Evolutionary conservation across 441 rosid species (phyloP), one percentile per base, ranked within the genome.

Genomic region (Eutrema salsugineum): DNA sequence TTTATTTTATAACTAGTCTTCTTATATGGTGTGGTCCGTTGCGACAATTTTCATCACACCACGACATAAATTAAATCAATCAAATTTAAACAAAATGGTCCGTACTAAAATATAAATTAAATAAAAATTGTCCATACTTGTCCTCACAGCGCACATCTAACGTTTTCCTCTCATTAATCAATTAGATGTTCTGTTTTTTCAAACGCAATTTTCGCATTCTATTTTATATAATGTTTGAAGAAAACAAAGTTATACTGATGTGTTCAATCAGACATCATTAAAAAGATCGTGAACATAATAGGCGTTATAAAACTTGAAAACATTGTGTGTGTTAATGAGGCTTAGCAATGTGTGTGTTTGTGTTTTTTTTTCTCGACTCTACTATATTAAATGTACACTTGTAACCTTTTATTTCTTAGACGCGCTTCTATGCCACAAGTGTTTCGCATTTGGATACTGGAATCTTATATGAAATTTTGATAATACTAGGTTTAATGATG

Each of bases 361-460:
- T n/a, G n/a, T n/a, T n/a, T n/a, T n/a, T n/a, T n/a, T n/a, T n/a
- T n/a, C n/a, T n/a, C n/a, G n/a, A n/a, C n/a, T n/a, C n/a, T n/a
- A n/a, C n/a, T n/a, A n/a, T n/a, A n/a, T n/a, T n/a, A n/a, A n/a
- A n/a, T n/a, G n/a, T n/a, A n/a, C n/a, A n/a, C n/a, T n/a, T n/a
- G n/a, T n/a, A 40, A 3, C 55, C 15, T 30, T 30, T 43, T 12
- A 12, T 16, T 17, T 27, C 27, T 46, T 12, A 19, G 22, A 33
- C n/a, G n/a, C 36, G 50, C 27, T 14, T 14, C n/a, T 30, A 49
- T 22, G 43, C n/a, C n/a, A 63, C 47, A 42, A 50, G 62, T 60
- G 73, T 63, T 51, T 30, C 4, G 40, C 53, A 51, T 59, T 74
- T 61, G 54, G 74, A 75, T 68, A 53, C 46, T 62, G 79, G 75